These are phyloP conservation scores for Alliaria petiolata DNA, from an alignment of 345 rosid species.

Conservation along the genomic window DNA sequence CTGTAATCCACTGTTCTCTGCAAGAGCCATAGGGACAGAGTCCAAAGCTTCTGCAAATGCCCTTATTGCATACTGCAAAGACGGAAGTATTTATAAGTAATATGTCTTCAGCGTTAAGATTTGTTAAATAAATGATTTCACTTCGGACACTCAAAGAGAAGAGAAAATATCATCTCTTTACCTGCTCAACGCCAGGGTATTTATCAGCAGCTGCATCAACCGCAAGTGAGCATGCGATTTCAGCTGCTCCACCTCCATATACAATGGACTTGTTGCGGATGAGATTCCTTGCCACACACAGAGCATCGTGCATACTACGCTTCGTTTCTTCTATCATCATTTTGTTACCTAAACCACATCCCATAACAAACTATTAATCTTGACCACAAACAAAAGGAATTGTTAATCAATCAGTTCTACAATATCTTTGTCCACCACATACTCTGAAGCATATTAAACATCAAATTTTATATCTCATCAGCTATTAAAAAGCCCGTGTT, in stretches of 20 bases:
- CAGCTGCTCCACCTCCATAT: conserved; percentile 97
- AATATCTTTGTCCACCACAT: background rate
- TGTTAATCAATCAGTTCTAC: background rate
- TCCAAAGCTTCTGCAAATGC: conserved; percentile 96
- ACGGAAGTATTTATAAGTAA: background rate
- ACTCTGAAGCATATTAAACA: background rate
- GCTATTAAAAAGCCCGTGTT: background rate
- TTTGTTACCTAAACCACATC: conserved; percentile 67
- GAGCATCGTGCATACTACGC: conserved; percentile 92
- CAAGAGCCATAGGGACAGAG: conserved; percentile 87
- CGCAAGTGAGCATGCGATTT: conserved; percentile 86
- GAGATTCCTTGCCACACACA: conserved; percentile 93
- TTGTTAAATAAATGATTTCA: background rate
- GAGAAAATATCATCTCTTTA: background rate
- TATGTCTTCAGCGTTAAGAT: background rate
- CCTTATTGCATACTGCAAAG: conserved; percentile 81
- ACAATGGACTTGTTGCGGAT: conserved; percentile 90
- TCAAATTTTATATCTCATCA: background rate
- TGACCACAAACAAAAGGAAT: background rate
- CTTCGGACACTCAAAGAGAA: background rate
- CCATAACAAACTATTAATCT: background rate
- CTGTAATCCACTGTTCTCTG: conserved; percentile 95
- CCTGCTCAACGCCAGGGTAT: conserved; percentile 98
- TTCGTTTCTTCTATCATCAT: conserved; percentile 99
- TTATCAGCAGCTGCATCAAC: conserved; percentile 92